These are phyloP conservation scores for Conticribra guillardii DNA, from an alignment of 108 stramenopile species.

Conservation along the genomic window DNA sequence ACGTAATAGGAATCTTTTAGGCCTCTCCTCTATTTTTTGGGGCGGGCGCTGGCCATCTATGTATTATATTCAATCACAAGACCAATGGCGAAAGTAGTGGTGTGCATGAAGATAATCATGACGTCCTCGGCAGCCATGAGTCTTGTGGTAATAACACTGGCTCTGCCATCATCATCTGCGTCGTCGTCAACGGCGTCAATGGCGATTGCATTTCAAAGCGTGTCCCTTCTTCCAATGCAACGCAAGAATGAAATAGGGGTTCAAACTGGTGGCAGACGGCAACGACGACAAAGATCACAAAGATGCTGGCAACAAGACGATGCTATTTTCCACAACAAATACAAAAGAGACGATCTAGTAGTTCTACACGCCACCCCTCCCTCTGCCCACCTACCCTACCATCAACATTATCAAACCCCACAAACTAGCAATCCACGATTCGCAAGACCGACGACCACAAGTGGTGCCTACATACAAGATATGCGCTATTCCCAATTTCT, in stretches of 20 bases:
- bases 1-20: no score
- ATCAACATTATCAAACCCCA: not conserved
- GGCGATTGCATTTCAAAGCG: not conserved
- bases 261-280: not conserved
- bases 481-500: slow-evolving; percentile 83
- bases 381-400: not conserved
- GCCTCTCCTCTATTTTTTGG: no score
- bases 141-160: not conserved
- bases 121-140: not conserved
- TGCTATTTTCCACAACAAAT: no score
- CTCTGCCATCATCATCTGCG: not conserved
- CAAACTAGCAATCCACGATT: not conserved
- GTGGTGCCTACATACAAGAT: slow-evolving; percentile 36
- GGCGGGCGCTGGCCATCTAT: no score
- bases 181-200: not conserved
- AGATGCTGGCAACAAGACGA: no score
- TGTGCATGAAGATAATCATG: not conserved
- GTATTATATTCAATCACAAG: not conserved
- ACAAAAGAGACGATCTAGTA: not conserved
- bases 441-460: no score
- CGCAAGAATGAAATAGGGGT: not conserved
- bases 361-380: not conserved
- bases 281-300: no score
- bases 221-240: not conserved
- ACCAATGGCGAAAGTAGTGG: not conserved